Conservation (phyloP, 2,329 filamentous ascomycete species). For the Juglanconis juglandina region DNA sequence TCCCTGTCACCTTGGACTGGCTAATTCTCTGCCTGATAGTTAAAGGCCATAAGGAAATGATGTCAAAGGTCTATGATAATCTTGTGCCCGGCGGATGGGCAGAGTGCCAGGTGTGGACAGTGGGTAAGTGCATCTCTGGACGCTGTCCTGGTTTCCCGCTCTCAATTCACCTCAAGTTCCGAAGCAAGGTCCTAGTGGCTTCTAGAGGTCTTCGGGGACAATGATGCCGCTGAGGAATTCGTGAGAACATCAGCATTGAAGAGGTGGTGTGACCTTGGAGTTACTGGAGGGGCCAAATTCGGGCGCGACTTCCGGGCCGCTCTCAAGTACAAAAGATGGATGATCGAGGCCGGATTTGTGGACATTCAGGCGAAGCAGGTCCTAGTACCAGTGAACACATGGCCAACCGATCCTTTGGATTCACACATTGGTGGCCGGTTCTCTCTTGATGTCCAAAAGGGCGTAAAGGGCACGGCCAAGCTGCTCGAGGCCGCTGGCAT, state of each 20-base stretch:
- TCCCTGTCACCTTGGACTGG: not conserved
- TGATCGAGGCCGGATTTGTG: slow-evolving; percentile 28
- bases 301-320: slow-evolving; percentile 20
- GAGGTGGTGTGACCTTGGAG: not conserved
- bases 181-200: not conserved
- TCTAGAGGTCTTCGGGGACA: not conserved
- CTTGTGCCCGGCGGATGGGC: not conserved
- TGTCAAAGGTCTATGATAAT: not conserved
- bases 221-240: not conserved
- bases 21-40: not conserved
- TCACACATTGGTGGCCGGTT: not conserved
- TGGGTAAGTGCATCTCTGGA: not conserved
- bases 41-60: not conserved
- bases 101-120: slow-evolving; percentile 1
- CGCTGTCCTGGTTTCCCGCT: too few relatives aligned
- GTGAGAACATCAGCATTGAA: not conserved
- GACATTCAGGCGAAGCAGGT: slow-evolving; percentile 22
- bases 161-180: not conserved
- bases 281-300: not conserved
- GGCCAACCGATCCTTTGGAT: not conserved
- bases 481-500: slow-evolving; percentile 6
- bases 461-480: not conserved
- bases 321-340: slow-evolving; percentile 23
- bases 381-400: not conserved
- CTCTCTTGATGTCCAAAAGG: not conserved